phyloP scores from a whole-genome alignment of 805 yeast species.

The Wilhelminamyces savonicus region DNA sequence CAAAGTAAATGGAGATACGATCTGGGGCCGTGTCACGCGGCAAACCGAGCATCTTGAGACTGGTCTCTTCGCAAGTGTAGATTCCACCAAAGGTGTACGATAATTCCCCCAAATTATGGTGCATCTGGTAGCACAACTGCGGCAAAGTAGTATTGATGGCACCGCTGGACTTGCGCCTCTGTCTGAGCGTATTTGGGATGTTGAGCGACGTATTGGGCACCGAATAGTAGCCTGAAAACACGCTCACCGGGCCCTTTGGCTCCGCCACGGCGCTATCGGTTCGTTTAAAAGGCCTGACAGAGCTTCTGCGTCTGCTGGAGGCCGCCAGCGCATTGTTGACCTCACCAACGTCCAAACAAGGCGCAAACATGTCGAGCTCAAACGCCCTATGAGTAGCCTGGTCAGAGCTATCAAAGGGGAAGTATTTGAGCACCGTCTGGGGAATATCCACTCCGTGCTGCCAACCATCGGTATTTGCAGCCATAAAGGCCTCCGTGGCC shows the following conservation, averaged over 20 bases:
- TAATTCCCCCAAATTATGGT: constrained; percentile 22
- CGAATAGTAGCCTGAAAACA: constrained; percentile 21
- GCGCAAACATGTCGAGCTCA: constrained; percentile 13
- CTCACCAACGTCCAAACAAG: constrained; percentile 17
- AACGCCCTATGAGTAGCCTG: constrained; percentile 7
- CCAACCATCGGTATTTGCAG: constrained; percentile 14
- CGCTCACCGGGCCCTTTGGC: constrained; percentile 5
- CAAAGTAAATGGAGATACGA: constrained; percentile 30
- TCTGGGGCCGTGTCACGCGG: constrained; percentile 23
- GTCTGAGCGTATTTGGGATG: constrained; percentile 8
- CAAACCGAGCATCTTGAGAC: constrained; percentile 22
- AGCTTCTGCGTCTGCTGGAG: neutral
- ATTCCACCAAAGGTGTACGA: constrained; percentile 36
- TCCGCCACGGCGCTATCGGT: constrained; percentile 2
- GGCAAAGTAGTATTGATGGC: too few relatives aligned
- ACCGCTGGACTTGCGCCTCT: constrained; percentile 2
- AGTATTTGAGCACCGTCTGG: constrained; percentile 19
- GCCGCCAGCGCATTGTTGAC: constrained; percentile 3
- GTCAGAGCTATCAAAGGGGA: constrained; percentile 5
- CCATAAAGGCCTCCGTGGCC: constrained; percentile 1
- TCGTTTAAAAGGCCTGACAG: neutral
- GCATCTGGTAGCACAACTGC: constrained; percentile 25
- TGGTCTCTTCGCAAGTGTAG: constrained; percentile 7
- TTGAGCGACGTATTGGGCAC: constrained; percentile 20
- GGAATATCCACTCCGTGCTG: constrained; percentile 21